Base-by-base conservation (phyloP, 352 stramenopile species). In the Pythium chondricola region DNA sequence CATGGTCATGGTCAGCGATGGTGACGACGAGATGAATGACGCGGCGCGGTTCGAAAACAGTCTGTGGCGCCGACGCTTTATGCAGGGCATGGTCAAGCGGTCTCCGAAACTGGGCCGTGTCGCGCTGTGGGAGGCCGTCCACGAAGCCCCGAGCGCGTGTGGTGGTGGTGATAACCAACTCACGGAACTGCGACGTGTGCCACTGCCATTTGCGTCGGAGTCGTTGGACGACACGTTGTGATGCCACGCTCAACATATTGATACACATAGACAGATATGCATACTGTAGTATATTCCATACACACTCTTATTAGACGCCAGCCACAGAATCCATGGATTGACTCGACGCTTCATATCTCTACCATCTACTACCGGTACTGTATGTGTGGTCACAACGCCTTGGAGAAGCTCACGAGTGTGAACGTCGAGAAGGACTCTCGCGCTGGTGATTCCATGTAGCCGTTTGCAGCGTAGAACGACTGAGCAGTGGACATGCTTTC, bases 401-500 rank as follows among this genome's bases (percentile, higher is more conserved):
- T 63, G 26, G 24, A 50, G 46, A 87, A 85, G 33, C 61, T 60
- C 25, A 87, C 65, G 18, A 87, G 63, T 21, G 65, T 71, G 51
- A 85, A 87, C 13, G 61, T 76, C 38, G 58, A 38, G 48, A 61
- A 66, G 43, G 24, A 66, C 36, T 39, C 44, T 16, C 43, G 48
- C 17, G 29, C 41, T 1, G 48, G 13, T 8, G 67, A 63, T 39
- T 85, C 56, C 3, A 42, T 17, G 51, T 85, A 89, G 3, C 69
- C 68, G 2, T 65, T 59, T 3, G 52, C 36, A 5, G 21, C 48
- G 29, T 89, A 89, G 8, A 89, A 63, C 21, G 64, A 44, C 45
- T 85, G 68, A 25, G 78, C 72, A 3, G 57, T 61, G 37, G 65
- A 26, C 78, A 89, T 87, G 8, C 55, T 61, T 11, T 58, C 72